Percentiles rank a stretch among this genome's conserved stretches.
phyloP scores from a whole-genome alignment of 2,329 filamentous ascomycete genomes.

The Chrysoporthe austroafricana region DNA sequence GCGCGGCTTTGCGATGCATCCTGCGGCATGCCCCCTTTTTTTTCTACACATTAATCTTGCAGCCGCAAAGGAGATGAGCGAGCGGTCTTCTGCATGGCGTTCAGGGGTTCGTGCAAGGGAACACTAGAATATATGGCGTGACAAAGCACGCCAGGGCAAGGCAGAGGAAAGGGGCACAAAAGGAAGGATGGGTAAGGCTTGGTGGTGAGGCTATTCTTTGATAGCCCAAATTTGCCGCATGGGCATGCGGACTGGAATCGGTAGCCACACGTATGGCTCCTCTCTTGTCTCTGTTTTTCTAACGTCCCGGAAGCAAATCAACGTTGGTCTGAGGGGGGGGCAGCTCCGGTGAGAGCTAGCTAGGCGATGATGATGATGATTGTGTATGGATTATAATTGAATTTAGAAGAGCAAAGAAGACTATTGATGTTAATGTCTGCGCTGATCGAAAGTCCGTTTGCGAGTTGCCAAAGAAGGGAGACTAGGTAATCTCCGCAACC shows the following conservation, averaged over 20 bases:
- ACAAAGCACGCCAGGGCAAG: conserved; percentile 1
- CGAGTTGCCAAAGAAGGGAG: not conserved
- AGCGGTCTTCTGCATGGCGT: conserved; percentile 23
- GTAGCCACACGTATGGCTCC: conserved; percentile 7
- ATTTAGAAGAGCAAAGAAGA: conserved; percentile 23
- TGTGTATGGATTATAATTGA: conserved; percentile 29
- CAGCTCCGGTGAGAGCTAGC: conserved; percentile 14
- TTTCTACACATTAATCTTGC: conserved; percentile 21
- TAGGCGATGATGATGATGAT: conserved; percentile 15
- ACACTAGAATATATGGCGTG: conserved; percentile 9
- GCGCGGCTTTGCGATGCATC: conserved; percentile 18
- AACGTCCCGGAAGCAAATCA: not conserved
- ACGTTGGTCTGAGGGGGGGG: conserved; percentile 4
- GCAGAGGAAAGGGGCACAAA: conserved; percentile 14
- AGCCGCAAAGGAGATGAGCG: conserved; percentile 12
- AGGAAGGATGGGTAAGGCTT: conserved; percentile 9
- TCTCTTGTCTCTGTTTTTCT: not conserved
- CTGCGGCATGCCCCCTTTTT: conserved; percentile 10
- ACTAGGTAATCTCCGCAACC: not conserved
- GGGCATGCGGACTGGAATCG: conserved; percentile 13
- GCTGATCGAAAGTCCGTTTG: not conserved
- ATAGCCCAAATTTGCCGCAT: not conserved
- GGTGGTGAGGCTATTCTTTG: conserved; percentile 8
- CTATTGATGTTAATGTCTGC: conserved; percentile 11
- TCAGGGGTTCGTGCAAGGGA: conserved; percentile 17